phyloP scores from a whole-genome alignment of 495 filamentous ascomycete genomes.

The Penicillium desertorum region DNA sequence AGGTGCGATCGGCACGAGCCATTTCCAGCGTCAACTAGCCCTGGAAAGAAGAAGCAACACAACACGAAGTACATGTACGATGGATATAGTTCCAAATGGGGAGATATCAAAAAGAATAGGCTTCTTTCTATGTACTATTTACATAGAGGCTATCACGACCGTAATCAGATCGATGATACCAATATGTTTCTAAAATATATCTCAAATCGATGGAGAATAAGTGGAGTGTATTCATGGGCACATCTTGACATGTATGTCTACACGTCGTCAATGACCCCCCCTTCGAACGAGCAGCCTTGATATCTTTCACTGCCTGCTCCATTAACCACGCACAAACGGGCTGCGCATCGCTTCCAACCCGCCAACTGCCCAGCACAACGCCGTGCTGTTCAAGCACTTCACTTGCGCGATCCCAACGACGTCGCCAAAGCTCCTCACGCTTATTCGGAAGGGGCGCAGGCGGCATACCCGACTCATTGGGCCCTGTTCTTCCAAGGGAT shows the following conservation, averaged over 20 bases:
- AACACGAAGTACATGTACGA: neutral
- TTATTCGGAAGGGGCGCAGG: slow-evolving; percentile 56
- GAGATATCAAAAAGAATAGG: neutral
- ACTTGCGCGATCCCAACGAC: slow-evolving; percentile 74
- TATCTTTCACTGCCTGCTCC: slow-evolving; percentile 41
- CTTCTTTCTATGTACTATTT: neutral
- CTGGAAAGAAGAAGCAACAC: neutral
- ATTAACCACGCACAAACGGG: slow-evolving; percentile 55
- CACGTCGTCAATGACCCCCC: neutral
- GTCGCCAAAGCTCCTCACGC: slow-evolving; percentile 79
- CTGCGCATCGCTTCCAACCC: slow-evolving; percentile 76
- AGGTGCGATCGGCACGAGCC: neutral
- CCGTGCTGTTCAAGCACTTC: slow-evolving; percentile 64
- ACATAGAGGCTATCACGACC: neutral
- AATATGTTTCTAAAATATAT: neutral
- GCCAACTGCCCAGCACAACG: slow-evolving; percentile 80
- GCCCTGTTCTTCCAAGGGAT: slow-evolving; percentile 20
- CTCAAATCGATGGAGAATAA: neutral
- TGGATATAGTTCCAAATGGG: neutral
- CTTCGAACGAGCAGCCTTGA: neutral
- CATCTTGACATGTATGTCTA: neutral
- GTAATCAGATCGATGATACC: neutral
- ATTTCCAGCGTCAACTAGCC: neutral
- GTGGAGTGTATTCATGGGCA: neutral
- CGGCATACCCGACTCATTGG: slow-evolving; percentile 24